Percentiles rank a stretch among this genome's conserved stretches.
Conservation (phyloP, 1,284 basidiomycete species). For the Neonothopanus nambi region DNA sequence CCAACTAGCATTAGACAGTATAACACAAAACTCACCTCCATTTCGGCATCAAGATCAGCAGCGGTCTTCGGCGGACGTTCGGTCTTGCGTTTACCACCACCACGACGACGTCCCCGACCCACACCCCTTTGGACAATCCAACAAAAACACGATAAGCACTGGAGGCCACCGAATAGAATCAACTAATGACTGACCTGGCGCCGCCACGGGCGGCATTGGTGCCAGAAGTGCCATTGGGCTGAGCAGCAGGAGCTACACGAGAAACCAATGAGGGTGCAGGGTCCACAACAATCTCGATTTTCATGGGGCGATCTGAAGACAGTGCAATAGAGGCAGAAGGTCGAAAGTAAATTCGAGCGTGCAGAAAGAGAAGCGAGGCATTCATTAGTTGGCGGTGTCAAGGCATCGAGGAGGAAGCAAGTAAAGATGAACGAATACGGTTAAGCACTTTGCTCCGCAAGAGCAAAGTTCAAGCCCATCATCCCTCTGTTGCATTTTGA, state of each 20-base stretch:
- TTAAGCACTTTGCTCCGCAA: background rate
- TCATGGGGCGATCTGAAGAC: conserved; percentile 89
- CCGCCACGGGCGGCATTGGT: background rate
- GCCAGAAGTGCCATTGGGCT: conserved; percentile 8
- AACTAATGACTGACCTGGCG: conserved; percentile 7
- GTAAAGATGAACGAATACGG: conserved; percentile 36
- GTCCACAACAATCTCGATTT: conserved; percentile 96
- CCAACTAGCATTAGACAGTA: background rate
- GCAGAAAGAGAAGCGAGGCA: conserved; percentile 34
- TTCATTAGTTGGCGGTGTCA: conserved; percentile 64
- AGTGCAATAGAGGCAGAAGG: conserved; percentile 7
- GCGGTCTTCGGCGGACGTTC: conserved; percentile 68
- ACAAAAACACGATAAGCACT: conserved; percentile 18
- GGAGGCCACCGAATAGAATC: background rate
- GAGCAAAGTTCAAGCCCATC: too few relatives aligned
- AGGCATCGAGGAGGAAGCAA: conserved; percentile 41
- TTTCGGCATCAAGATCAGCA: conserved; percentile 80
- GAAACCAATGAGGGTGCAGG: conserved; percentile 58
- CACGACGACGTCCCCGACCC: conserved; percentile 39
- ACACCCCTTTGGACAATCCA: conserved; percentile 13
- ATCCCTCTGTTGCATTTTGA: too few relatives aligned
- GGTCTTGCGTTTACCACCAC: conserved; percentile 64
- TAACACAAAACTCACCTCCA: conserved; percentile 62
- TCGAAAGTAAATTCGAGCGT: conserved; percentile 25
- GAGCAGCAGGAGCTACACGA: conserved; percentile 15